These are phyloP conservation scores for Cystobasidium onofrii DNA, from an alignment of 768 basidiomycete species.

Conservation along the genomic window DNA sequence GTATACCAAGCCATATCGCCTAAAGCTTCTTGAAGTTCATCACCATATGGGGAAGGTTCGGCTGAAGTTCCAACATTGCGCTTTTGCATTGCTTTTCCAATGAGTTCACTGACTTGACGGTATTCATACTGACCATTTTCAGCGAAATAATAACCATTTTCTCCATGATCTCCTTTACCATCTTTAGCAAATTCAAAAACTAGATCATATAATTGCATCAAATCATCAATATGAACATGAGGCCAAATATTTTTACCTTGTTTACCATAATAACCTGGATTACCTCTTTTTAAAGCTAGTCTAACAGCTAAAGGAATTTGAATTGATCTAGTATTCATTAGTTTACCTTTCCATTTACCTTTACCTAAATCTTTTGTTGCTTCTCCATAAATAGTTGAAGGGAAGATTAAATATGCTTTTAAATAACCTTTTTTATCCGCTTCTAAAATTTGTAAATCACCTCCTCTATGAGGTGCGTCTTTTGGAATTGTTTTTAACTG, in stretches of 20 bases:
- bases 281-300: constrained; percentile 16
- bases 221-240: constrained; percentile 16
- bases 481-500: not conserved
- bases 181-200: constrained; percentile 16
- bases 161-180: constrained; percentile 10
- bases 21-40: not conserved
- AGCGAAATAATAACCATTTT: constrained; percentile 9
- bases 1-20: constrained; percentile 1
- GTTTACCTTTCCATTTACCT: constrained; percentile 20
- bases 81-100: constrained; percentile 23
- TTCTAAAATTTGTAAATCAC: not conserved
- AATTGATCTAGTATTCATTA: not conserved
- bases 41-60: not conserved
- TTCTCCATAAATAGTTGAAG: constrained; percentile 14
- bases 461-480: constrained; percentile 9
- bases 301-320: constrained; percentile 9
- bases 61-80: not conserved
- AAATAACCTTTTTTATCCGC: constrained; percentile 5
- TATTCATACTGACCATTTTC: constrained; percentile 17
- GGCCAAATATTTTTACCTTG: constrained; percentile 21
- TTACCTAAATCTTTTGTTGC: constrained; percentile 11
- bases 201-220: not conserved
- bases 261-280: not conserved
- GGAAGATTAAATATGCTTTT: constrained; percentile 3
- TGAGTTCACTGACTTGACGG: not conserved